phyloP scores from a whole-genome alignment of 2,329 filamentous ascomycete genomes.

The Moelleriella libera region DNA sequence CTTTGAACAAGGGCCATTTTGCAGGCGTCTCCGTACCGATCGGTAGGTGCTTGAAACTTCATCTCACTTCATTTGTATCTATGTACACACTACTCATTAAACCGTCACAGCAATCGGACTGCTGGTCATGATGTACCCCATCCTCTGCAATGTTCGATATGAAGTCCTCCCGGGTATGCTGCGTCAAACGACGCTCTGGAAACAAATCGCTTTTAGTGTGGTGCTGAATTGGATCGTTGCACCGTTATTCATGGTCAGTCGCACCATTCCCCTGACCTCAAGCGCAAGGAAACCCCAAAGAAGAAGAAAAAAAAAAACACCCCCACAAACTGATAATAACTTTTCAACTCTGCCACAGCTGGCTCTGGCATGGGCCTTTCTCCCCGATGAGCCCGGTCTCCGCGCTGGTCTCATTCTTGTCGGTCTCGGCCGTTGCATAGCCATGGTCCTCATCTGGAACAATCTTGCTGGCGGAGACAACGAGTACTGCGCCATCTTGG shows the following conservation, averaged over 20 bases:
- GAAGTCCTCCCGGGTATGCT: slow-evolving; percentile 60
- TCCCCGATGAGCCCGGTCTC: slow-evolving; percentile 42
- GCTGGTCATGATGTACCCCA: slow-evolving; percentile 90
- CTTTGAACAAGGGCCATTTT: slow-evolving; percentile 57
- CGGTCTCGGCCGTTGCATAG: slow-evolving; percentile 73
- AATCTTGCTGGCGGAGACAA: slow-evolving; percentile 53
- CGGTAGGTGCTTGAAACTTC: slow-evolving; percentile 21
- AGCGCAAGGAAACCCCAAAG: too few species aligned
- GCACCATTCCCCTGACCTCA: too few species aligned
- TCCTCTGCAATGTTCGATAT: slow-evolving; percentile 73
- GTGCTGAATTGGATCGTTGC: slow-evolving; percentile 74
- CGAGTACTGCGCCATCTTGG: slow-evolving; percentile 73
- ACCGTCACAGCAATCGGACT: slow-evolving; percentile 51
- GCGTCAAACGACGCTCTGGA: slow-evolving; percentile 49
- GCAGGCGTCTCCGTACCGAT: slow-evolving; percentile 56
- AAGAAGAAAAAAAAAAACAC: too few species aligned
- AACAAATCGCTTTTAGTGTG: slow-evolving; percentile 51
- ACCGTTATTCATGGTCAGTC: slow-evolving; percentile 60
- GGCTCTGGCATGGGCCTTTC: slow-evolving; percentile 52
- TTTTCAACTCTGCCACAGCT: slow-evolving; percentile 25
- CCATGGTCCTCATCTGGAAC: slow-evolving; percentile 74
- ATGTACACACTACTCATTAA: background rate
- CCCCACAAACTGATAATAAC: background rate
- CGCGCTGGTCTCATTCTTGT: slow-evolving; percentile 65
- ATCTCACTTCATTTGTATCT: too few species aligned